Percentiles rank a stretch among this genome's conserved stretches.
Evolutionary conservation across 805 yeast species (phyloP).

Genomic region (Saccharomycopsis javanensis): DNA sequence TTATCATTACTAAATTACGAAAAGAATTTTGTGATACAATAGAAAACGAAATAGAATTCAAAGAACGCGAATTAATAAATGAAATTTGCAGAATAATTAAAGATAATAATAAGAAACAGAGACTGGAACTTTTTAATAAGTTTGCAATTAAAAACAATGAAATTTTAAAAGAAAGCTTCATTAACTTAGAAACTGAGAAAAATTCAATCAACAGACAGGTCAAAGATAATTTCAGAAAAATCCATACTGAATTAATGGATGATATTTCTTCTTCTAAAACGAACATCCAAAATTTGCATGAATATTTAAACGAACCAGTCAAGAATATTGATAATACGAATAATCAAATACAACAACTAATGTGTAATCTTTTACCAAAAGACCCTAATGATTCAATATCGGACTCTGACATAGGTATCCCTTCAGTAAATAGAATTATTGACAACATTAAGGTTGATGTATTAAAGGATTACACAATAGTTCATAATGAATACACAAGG

Average conservation of each 20-base stretch:
- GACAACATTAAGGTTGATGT: not conserved
- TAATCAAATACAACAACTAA: constrained; percentile 3
- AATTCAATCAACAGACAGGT: not conserved
- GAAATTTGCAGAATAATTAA: constrained; percentile 1
- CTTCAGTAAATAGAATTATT: not conserved
- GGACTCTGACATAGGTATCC: too few relatives aligned
- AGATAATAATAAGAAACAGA: constrained; percentile 8
- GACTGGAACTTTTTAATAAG: constrained; percentile 1
- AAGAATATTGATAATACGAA: not conserved
- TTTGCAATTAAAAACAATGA: not conserved
- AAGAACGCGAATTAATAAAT: constrained; percentile 16
- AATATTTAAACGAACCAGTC: not conserved
- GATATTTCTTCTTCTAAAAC: not conserved
- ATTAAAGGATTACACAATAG: constrained; percentile 1
- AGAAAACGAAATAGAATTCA: constrained; percentile 16
- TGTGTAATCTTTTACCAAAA: not conserved
- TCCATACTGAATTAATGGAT: not conserved
- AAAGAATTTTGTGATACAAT: constrained; percentile 16
- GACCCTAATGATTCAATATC: not conserved
- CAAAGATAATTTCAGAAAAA: not conserved
- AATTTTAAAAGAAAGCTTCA: not conserved
- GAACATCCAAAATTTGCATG: not conserved
- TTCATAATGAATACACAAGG: constrained; percentile 1
- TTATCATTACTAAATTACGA: not conserved
- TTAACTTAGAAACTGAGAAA: not conserved